Base-by-base conservation (phyloP, 768 basidiomycete genomes). In the Leccinum boreale region DNA sequence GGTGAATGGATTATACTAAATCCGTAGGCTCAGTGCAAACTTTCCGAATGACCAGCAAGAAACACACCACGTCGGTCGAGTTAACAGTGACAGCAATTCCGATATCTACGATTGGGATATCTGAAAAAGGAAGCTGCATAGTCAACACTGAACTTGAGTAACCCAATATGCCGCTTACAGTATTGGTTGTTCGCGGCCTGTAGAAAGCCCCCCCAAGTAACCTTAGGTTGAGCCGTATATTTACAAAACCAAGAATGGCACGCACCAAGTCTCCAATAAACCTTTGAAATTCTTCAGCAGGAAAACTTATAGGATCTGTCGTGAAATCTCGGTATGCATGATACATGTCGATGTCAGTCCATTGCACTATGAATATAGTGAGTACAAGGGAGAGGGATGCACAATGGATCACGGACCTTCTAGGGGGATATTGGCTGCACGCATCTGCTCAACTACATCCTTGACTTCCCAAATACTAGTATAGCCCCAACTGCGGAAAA, bases 271-370 rank as follows among this genome's bases (percentile, higher is more conserved):
- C 79, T 24, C 62, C 62, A 47, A 83, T 83, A 63, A 86, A 86
- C 29, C 65, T 66, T 31, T 73, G 67, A 63, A 86, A 72, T 56
- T 83, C 80, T 15, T 81, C 76, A 15, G 69, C 73, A 5, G 86
- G 82, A 72, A 81, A 89, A 36, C 74, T 79, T n/a, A 82, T 77
- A 29, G 86, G 85, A 66, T 88, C 86, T 23, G 79, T 70, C 4
- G 87, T 89, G 62, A 87, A 87, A 70, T 87, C 86, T 17, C 87
- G 77, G 19, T 82, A 73, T n/a, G 85, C 82, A 61, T 87, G 83
- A 62, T 86, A 88, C 52, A 88, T 62, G 70, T 89, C 86, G 61
- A 89, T 86, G 65, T 88, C 87, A 62, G 84, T 86, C 87, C 87
- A 89, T 80, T 87, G 87, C 47, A 83, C 85, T 85, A 49, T 10